These are phyloP conservation scores for Ambrosiella cleistominuta DNA, from an alignment of 2,329 filamentous ascomycete genomes.

Conservation along the genomic window DNA sequence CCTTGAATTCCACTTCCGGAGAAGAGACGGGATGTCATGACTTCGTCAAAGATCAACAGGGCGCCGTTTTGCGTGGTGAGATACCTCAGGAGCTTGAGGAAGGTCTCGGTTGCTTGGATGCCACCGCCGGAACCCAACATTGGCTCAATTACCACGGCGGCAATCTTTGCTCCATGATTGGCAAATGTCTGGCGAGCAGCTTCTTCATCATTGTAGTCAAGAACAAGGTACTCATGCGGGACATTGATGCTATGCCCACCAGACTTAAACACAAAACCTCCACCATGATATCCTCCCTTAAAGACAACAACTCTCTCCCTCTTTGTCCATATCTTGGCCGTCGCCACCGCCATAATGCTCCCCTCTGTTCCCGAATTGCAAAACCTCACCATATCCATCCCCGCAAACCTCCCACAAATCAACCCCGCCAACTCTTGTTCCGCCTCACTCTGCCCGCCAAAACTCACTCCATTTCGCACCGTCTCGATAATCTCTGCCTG, in stretches of 20 bases:
- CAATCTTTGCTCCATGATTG: conserved; percentile 25
- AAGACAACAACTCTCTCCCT: conserved; percentile 34
- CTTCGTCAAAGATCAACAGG: conserved; percentile 52
- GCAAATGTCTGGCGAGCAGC: conserved; percentile 25
- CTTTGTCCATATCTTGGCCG: conserved; percentile 29
- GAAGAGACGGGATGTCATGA: conserved; percentile 47
- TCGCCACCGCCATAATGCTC: conserved; percentile 40
- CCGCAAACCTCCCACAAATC: conserved; percentile 34
- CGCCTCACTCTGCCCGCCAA: conserved; percentile 33
- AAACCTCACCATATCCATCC: conserved; percentile 39
- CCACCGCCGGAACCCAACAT: conserved; percentile 49
- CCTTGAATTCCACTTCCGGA: conserved; percentile 29
- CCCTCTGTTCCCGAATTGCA: conserved; percentile 51
- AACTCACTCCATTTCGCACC: conserved; percentile 32
- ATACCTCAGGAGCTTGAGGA: conserved; percentile 32
- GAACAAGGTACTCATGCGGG: conserved; percentile 38
- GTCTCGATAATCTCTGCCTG: conserved; percentile 28
- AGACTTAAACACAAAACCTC: conserved; percentile 10
- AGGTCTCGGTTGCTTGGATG: conserved; percentile 31
- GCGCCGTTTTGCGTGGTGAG: conserved; percentile 25
- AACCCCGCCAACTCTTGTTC: conserved; percentile 34
- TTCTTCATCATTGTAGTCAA: conserved; percentile 41
- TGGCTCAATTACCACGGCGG: conserved; percentile 47
- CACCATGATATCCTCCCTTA: conserved; percentile 26
- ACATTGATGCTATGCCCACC: conserved; percentile 26